Base-by-base conservation (phyloP, 2,329 filamentous ascomycete genomes). In the Diaporthe velutina region DNA sequence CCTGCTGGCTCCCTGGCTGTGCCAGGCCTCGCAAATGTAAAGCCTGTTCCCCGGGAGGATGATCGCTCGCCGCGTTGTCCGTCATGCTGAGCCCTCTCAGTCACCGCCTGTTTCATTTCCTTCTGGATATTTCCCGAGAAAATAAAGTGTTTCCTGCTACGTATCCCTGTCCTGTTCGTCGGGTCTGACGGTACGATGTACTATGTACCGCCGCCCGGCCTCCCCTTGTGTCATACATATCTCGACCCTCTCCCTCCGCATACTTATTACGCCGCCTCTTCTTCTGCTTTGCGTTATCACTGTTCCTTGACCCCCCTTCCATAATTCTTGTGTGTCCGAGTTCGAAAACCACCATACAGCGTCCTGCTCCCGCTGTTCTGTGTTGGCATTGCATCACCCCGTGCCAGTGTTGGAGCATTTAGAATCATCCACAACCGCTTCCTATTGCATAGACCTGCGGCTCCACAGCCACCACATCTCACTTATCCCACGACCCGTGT, bases 21-120 rank as follows among this genome's bases (percentile, higher is more conserved):
- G 61, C 54, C 73, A 71, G 68, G 75, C 60, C 73, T 76, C 61
- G 75, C 73, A 73, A 72, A 64, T 71, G 64, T 70, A 66, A 72
- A 74, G 73, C 75, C 73, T 70, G 74, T 68, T 72, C 74, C 74
- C 74, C 68, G 68, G 57, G 68, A 76, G 75, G 74, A 74, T 76
- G 74, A 76, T 76, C 74, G 60, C 67, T 76, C 68, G 74, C 55
- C 70, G 70, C 38, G 72, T 70, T 74, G 68, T 61, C 73, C 71
- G 68, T 70, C 60, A 74, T 45, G 57, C 67, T 61, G 73, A 67
- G 72, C 74, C 64, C 48, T 70, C 73, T 64, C 74, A 76, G 75
- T 76, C 75, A 76, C 75, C 75, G 75, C 75, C 61, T 76, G 75
- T 76, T 76, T 76, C 75, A 74, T 74, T 76, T 70, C 60, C 52